phyloP scores from a whole-genome alignment of 139 green algal genomes.

The Tetradesmus obliquus region DNA sequence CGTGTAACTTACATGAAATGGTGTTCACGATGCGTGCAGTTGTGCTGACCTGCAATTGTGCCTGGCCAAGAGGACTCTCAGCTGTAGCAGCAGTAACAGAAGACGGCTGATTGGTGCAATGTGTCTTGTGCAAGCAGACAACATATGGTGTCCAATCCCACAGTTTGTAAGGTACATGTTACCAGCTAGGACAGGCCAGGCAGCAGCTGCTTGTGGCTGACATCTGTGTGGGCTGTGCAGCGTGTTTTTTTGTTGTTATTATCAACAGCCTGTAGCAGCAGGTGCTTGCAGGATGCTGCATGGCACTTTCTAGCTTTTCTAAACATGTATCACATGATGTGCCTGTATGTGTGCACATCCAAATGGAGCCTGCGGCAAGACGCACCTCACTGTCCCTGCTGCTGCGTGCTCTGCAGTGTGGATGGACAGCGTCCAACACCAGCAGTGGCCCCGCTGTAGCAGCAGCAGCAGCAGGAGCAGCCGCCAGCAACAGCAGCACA shows the following conservation, averaged over 20 bases:
- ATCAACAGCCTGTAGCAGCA: too few species aligned
- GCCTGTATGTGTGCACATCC: background rate
- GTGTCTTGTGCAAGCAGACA: too few species aligned
- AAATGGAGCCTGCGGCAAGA: background rate
- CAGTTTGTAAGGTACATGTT: too few species aligned
- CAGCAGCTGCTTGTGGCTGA: too few species aligned
- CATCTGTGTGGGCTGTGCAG: too few species aligned
- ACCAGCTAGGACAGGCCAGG: too few species aligned
- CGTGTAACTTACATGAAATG: background rate
- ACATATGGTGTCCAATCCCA: too few species aligned
- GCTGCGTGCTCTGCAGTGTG: background rate
- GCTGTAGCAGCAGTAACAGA: background rate
- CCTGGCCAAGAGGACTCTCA: background rate
- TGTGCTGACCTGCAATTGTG: background rate
- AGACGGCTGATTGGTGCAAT: background rate
- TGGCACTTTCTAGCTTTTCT: too few species aligned
- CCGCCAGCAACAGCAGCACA: slow-evolving; percentile 16
- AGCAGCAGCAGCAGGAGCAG: background rate
- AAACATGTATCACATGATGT: background rate
- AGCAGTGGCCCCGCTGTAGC: background rate
- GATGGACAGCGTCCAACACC: background rate
- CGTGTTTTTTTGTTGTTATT: too few species aligned
- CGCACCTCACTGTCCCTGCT: background rate
- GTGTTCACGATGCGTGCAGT: background rate
- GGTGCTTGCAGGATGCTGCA: too few species aligned